Base-by-base conservation (phyloP, 2,329 filamentous ascomycete species). In the Penicillium sp. region DNA sequence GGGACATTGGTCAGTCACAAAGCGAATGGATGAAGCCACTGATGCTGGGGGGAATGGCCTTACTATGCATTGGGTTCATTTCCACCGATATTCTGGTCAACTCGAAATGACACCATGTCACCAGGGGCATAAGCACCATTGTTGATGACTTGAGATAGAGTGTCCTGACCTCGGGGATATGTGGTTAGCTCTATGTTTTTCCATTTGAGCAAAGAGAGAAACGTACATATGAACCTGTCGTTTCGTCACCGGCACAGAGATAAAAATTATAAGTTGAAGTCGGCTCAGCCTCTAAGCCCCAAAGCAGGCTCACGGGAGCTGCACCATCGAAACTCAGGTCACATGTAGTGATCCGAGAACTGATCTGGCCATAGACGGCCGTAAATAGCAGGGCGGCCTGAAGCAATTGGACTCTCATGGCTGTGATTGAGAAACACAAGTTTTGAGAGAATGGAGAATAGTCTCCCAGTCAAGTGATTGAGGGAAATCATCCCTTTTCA, bases 161-260 rank as follows among this genome's bases (percentile, higher is more conserved):
- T 71, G 29, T 77, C 72, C 77, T 80, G 57, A 44, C 25, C 25
- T 27, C 25, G 25, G 25, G 25, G 25, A 46, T n/a, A 38, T 32
- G 6, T 46, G 50, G 38, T 57, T 16, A 60, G 44, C 37, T 16
- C n/a, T 10, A 46, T 29, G 21, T 46, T n/a, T 46, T 50, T 46
- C 4, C 25, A 10, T 7, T 21, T 10, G 18, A 13, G 18, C 3
- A 25, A 25, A 34, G 18, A 21, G 21, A 41, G 34, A 7, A 41
- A 66, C 63, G 55, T 70, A 83, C 78, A 74, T 79, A 75, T 56
- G 74, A 73, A 52, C 69, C 72, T 18, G 70, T 73, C 2, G 75
- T 71, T 65, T 86, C 83, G 44, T 84, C 83, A 52, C 86, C 86
- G 7, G 82, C 80, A 64, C 82, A 83, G 23, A 89, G 73, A 60